These are phyloP conservation scores for Limnanthes douglasii DNA, from an alignment of 345 rosid species.

Conservation along the genomic window DNA sequence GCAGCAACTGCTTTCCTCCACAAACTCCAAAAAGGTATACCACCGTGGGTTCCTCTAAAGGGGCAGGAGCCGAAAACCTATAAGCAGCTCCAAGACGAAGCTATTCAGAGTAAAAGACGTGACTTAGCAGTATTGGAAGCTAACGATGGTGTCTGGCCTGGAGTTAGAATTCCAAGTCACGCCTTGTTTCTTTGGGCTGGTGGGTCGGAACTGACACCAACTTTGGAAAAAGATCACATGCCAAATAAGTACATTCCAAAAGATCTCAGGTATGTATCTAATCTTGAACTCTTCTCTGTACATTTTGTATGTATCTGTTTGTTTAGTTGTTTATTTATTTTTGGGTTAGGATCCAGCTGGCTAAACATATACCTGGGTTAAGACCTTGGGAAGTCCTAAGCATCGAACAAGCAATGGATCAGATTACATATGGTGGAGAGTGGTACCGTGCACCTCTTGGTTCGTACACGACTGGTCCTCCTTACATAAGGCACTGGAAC, in stretches of 20 bases:
- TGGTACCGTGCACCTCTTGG: slow-evolving; percentile 93
- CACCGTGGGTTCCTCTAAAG: slow-evolving; percentile 81
- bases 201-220: slow-evolving; percentile 66
- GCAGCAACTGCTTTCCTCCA: slow-evolving; percentile 72
- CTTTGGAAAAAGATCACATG: slow-evolving; percentile 78
- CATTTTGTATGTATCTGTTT: neutral
- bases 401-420: slow-evolving; percentile 91
- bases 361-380: slow-evolving; percentile 62
- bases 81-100: slow-evolving; percentile 76
- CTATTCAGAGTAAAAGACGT: slow-evolving; percentile 62
- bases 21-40: slow-evolving; percentile 80
- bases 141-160: slow-evolving; percentile 87
- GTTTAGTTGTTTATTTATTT: slow-evolving; percentile 1
- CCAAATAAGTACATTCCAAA: slow-evolving; percentile 88
- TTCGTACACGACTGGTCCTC: slow-evolving; percentile 58
- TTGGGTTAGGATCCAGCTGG: slow-evolving; percentile 34
- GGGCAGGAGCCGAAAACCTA: slow-evolving; percentile 63
- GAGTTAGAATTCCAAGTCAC: slow-evolving; percentile 73
- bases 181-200: slow-evolving; percentile 93
- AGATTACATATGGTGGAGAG: slow-evolving; percentile 64
- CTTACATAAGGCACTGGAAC: slow-evolving; percentile 61
- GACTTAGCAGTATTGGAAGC: slow-evolving; percentile 83
- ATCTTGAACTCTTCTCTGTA: neutral
- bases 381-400: slow-evolving; percentile 98
- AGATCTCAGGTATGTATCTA: slow-evolving; percentile 44